phyloP scores from a whole-genome alignment of 805 yeast genomes.

The Candida railenensis region DNA sequence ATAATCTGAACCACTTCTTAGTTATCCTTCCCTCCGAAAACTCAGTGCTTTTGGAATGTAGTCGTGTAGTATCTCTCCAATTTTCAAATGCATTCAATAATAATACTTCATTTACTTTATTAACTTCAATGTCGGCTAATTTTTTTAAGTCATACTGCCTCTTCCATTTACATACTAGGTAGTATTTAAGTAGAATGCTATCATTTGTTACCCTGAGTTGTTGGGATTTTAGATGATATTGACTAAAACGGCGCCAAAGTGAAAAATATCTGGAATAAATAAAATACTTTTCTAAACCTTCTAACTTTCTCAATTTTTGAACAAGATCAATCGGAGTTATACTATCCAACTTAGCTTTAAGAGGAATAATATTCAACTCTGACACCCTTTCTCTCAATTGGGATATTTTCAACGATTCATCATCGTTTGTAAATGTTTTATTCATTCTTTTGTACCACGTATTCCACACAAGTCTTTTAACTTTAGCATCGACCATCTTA shows the following conservation, averaged over 20 bases:
- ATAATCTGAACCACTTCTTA: not conserved
- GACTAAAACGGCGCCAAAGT: slow-evolving; percentile 13
- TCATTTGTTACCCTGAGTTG: slow-evolving; percentile 8
- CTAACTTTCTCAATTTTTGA: slow-evolving; percentile 12
- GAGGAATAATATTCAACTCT: not conserved
- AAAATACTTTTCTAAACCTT: slow-evolving; percentile 14
- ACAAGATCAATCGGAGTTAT: slow-evolving; percentile 6
- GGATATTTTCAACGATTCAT: not conserved
- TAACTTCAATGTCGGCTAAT: slow-evolving; percentile 10
- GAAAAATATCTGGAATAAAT: slow-evolving; percentile 12
- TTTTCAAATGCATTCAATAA: not conserved
- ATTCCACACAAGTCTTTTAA: slow-evolving; percentile 5
- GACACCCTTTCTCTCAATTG: too few species aligned
- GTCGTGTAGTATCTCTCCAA: not conserved
- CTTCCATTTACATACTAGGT: slow-evolving; percentile 15
- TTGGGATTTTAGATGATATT: slow-evolving; percentile 1
- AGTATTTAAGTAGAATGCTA: slow-evolving; percentile 6
- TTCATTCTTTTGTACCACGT: slow-evolving; percentile 11
- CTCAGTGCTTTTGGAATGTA: not conserved
- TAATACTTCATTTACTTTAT: not conserved
- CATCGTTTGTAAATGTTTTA: not conserved
- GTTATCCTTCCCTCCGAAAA: not conserved
- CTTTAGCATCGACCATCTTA: not conserved
- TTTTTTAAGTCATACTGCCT: slow-evolving; percentile 10
- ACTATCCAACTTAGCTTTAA: not conserved